phyloP scores from a whole-genome alignment of 2,329 filamentous ascomycete genomes.

The Colletotrichum horii region DNA sequence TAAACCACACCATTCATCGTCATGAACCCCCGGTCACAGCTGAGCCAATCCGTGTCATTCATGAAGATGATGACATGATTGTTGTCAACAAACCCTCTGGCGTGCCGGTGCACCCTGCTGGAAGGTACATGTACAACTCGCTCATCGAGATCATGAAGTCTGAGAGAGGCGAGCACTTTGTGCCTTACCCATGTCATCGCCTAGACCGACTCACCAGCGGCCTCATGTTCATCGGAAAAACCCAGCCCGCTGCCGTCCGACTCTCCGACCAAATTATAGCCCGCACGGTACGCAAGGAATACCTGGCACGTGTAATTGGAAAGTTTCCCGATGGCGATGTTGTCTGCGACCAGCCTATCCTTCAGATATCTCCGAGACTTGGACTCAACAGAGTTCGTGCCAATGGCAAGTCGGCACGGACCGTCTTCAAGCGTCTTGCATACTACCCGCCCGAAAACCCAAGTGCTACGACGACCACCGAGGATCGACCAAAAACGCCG shows the following conservation, averaged over 20 bases:
- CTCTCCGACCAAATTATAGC: conserved; percentile 78
- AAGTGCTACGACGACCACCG: conserved; percentile 24
- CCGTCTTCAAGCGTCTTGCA: conserved; percentile 90
- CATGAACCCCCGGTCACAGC: conserved; percentile 94
- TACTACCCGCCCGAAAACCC: conserved; percentile 72
- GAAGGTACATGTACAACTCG: conserved; percentile 94
- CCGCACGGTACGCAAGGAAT: conserved; percentile 91
- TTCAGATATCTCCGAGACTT: conserved; percentile 93
- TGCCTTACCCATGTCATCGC: conserved; percentile 81
- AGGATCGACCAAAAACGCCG: conserved; percentile 27
- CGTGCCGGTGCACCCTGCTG: conserved; percentile 92
- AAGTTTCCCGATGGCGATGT: conserved; percentile 91
- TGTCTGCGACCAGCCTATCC: conserved; percentile 90
- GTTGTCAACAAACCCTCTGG: conserved; percentile 97
- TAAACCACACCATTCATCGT: conserved; percentile 92
- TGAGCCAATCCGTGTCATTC: conserved; percentile 79
- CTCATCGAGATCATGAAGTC: conserved; percentile 92
- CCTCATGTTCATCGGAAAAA: conserved; percentile 97
- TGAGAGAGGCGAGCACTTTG: conserved; percentile 64
- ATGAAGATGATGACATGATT: conserved; percentile 92
- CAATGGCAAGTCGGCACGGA: conserved; percentile 87
- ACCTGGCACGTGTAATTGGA: conserved; percentile 88
- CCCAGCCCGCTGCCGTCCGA: conserved; percentile 76
- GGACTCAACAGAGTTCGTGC: conserved; percentile 94
- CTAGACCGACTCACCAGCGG: conserved; percentile 93